Conservation (phyloP, 1,139 yeast genomes). For the Geotrichum phurueaensis region DNA sequence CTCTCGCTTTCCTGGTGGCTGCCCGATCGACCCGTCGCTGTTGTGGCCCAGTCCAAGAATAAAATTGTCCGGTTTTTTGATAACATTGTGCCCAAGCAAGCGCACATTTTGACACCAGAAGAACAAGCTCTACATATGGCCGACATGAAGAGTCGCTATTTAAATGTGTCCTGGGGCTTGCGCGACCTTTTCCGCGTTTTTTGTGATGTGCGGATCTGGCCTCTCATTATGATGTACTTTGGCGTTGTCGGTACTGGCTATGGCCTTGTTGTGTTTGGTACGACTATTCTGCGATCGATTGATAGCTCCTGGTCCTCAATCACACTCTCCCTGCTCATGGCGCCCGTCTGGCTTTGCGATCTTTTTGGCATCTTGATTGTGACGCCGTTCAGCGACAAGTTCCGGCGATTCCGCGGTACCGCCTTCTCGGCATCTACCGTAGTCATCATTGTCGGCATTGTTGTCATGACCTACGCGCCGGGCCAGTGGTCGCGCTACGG, state of each 20-base stretch:
- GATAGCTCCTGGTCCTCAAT: conserved; percentile 62
- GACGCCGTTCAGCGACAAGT: conserved; percentile 76
- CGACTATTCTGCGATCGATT: conserved; percentile 66
- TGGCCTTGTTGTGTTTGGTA: conserved; percentile 80
- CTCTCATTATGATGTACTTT: conserved; percentile 78
- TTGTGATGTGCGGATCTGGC: conserved; percentile 68
- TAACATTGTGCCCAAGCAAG: conserved; percentile 37
- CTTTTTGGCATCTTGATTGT: conserved; percentile 67
- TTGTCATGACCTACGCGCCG: conserved; percentile 69
- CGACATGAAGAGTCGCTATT: conserved; percentile 55
- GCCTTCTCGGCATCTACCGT: conserved; percentile 57
- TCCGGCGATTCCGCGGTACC: conserved; percentile 50
- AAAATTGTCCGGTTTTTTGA: conserved; percentile 21
- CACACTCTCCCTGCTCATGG: conserved; percentile 66
- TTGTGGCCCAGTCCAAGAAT: neutral
- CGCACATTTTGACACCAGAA: conserved; percentile 44
- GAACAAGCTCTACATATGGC: conserved; percentile 54
- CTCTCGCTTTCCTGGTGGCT: conserved; percentile 72
- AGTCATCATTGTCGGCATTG: conserved; percentile 66
- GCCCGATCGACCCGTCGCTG: conserved; percentile 58
- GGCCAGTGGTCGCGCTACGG: conserved; percentile 74
- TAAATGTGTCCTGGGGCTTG: conserved; percentile 51
- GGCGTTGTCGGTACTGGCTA: conserved; percentile 89
- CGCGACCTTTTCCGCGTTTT: conserved; percentile 53
- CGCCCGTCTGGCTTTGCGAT: conserved; percentile 88